Evolutionary conservation across 176 grass and related monocot species (phyloP).

Genomic region (Rhynchospora tenuis): DNA sequence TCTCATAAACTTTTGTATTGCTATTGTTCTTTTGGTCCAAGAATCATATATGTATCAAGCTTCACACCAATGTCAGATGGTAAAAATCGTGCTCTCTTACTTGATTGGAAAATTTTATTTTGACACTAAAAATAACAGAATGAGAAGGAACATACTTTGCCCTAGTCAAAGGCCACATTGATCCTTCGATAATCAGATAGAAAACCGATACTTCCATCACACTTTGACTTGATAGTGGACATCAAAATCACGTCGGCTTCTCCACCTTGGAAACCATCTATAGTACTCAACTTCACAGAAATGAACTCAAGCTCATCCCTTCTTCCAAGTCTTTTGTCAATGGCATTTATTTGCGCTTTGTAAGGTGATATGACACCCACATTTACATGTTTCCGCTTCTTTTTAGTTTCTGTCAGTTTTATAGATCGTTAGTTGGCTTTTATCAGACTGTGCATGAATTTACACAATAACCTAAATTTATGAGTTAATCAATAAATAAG

Average conservation of each 20-base stretch:
- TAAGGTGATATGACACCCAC: slow-evolving; percentile 81
- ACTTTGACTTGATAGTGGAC: slow-evolving; percentile 74
- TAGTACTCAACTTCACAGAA: slow-evolving; percentile 60
- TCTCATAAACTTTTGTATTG: not conserved
- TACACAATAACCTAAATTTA: not conserved
- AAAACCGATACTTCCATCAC: slow-evolving; percentile 63
- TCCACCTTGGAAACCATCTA: slow-evolving; percentile 83
- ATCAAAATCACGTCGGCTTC: too few species aligned
- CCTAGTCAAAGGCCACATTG: slow-evolving; percentile 79
- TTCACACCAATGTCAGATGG: not conserved
- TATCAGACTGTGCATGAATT: not conserved
- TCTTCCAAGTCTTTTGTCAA: slow-evolving; percentile 49
- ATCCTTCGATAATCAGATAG: slow-evolving; percentile 56
- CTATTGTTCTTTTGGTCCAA: not conserved
- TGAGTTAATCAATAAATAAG: not conserved
- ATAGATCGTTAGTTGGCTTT: not conserved
- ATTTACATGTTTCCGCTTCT: slow-evolving; percentile 11
- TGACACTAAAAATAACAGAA: not conserved
- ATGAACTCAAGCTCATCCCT: slow-evolving; percentile 49
- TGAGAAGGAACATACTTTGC: slow-evolving; percentile 53
- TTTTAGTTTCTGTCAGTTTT: not conserved
- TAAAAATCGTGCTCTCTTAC: not conserved
- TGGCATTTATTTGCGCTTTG: slow-evolving; percentile 59
- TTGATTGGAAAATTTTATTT: not conserved
- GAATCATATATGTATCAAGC: not conserved